Percentiles rank a stretch among this genome's conserved stretches.
Evolutionary conservation across 768 basidiomycete species (phyloP).

Genomic region (Tricholoma matsutake): DNA sequence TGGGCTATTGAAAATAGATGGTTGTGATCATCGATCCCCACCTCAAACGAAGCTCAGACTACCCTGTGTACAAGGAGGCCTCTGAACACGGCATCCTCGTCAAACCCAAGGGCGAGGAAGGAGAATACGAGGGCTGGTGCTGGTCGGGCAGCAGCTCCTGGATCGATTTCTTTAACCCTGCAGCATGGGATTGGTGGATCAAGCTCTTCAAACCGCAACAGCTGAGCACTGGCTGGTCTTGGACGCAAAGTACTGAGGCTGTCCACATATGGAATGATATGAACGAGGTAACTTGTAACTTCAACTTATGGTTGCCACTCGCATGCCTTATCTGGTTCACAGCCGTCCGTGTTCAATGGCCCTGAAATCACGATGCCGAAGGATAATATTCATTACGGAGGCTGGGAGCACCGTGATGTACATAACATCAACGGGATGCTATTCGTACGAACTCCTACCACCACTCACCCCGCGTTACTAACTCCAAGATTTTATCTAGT

Average conservation of each 20-base stretch:
- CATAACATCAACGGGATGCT: slow-evolving; percentile 99
- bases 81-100: slow-evolving; percentile 79
- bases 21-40: slow-evolving; percentile 98
- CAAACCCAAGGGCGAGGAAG: slow-evolving; percentile 74
- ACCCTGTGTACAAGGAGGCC: slow-evolving; percentile 84
- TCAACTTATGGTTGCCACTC: not conserved
- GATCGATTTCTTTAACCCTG: slow-evolving; percentile 97
- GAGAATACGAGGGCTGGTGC: slow-evolving; percentile 97
- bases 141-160: slow-evolving; percentile 96
- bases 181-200: slow-evolving; percentile 88
- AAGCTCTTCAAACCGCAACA: slow-evolving; percentile 68
- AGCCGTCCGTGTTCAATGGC: slow-evolving; percentile 98
- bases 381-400: slow-evolving; percentile 77
- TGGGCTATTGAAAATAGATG: slow-evolving; percentile 57
- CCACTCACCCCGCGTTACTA: not conserved
- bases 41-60: slow-evolving; percentile 75
- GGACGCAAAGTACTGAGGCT: slow-evolving; percentile 77
- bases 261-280: slow-evolving; percentile 99
- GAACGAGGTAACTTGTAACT: slow-evolving; percentile 84
- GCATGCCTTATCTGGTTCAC: slow-evolving; percentile 13
- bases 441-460: slow-evolving; percentile 46
- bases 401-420: slow-evolving; percentile 97
- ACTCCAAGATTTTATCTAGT: slow-evolving; percentile 40
- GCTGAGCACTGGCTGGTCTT: slow-evolving; percentile 58
- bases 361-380: slow-evolving; percentile 84